Evolutionary conservation across 441 rosid species (phyloP).

Genomic region (Gossypium lobatum): DNA sequence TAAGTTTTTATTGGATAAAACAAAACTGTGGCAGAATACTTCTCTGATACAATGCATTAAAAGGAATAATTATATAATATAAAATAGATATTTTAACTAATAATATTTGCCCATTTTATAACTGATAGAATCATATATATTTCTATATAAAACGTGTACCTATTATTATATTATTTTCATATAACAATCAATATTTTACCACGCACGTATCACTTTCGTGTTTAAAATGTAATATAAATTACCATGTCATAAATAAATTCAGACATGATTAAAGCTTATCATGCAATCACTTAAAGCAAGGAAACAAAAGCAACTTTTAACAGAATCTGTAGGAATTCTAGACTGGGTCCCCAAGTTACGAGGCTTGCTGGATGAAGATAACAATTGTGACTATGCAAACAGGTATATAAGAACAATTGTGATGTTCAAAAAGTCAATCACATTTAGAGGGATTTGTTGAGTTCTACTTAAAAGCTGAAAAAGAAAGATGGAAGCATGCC

Average conservation of each 20-base stretch:
- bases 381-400: neutral
- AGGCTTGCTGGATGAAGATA: neutral
- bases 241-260: neutral
- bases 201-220: neutral
- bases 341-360: neutral
- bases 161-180: too few species aligned
- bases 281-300: neutral
- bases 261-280: neutral
- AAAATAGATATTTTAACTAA: too few species aligned
- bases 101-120: too few species aligned
- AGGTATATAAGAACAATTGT: too few species aligned
- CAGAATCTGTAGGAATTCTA: neutral
- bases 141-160: too few species aligned
- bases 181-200: too few species aligned
- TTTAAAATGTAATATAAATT: neutral
- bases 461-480: neutral
- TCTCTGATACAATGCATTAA: too few species aligned
- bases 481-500: neutral
- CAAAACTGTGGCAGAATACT: too few species aligned
- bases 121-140: too few species aligned
- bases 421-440: neutral
- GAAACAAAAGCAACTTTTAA: neutral
- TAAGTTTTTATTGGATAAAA: too few species aligned
- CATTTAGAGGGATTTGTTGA: neutral
- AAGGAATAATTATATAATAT: too few species aligned